These are phyloP conservation scores for Trichoderma sp. DNA, from an alignment of 2,329 filamentous ascomycete genomes.

Conservation along the genomic window DNA sequence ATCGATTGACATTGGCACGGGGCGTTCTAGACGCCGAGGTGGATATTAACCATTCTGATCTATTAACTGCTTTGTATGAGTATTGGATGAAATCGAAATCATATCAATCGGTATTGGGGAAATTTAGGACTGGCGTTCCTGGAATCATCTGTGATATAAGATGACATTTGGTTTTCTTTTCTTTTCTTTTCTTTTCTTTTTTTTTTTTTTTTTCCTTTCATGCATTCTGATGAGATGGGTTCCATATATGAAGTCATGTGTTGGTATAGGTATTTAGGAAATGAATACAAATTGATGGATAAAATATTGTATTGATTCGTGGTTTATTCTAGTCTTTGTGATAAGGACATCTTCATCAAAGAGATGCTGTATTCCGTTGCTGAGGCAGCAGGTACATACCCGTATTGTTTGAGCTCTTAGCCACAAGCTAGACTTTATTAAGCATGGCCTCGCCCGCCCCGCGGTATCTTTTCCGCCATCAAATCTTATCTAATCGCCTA, in stretches of 20 bases:
- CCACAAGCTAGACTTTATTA: background rate
- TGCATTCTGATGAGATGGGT: background rate
- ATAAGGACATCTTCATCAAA: background rate
- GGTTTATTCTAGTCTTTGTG: too few relatives aligned
- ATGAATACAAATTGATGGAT: background rate
- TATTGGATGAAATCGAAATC: slow-evolving; percentile 23
- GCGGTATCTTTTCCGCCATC: background rate
- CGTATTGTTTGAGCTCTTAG: background rate
- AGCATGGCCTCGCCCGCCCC: background rate
- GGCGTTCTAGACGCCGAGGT: slow-evolving; percentile 55
- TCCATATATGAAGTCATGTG: slow-evolving; percentile 17
- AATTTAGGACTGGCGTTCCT: slow-evolving; percentile 11
- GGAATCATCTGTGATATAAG: slow-evolving; percentile 2
- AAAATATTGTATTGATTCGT: background rate
- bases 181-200: background rate
- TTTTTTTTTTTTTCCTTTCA: background rate
- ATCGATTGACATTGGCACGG: slow-evolving; percentile 65
- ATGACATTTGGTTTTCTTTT: background rate
- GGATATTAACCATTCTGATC: slow-evolving; percentile 39
- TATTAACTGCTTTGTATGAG: slow-evolving; percentile 9
- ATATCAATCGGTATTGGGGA: slow-evolving; percentile 8
- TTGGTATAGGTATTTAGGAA: background rate
- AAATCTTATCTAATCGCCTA: slow-evolving; percentile 1
- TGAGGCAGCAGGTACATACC: background rate
- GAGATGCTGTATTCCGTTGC: background rate